Evolutionary conservation across 73 alveolate species (phyloP), one percentile per base, ranked within the genome.

Genomic region (Paramecium primaurelia): DNA sequence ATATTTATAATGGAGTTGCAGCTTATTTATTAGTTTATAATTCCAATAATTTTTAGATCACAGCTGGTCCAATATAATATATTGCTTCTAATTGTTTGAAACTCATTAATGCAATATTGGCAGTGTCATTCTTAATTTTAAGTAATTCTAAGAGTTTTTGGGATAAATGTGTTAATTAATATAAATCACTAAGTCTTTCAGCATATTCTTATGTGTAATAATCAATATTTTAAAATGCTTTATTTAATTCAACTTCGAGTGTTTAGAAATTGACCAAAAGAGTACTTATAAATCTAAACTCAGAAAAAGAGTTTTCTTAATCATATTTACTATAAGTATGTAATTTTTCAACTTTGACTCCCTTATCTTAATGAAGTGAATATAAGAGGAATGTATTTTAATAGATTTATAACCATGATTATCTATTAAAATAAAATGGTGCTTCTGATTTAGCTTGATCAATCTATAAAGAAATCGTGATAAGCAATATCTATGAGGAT

Each of bases 171-270:
- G 60, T 36, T n/a, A 75, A 75, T 38, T 75, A 22, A 75, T 75
- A 75, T 10, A 38, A 22, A 38, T 75, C 88, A 75, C 88, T 75
- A 20, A 75, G 47, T 75, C 88, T 75, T 75, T 75, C 88, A 75
- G 88, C 88, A 75, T 75, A 75, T 75, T 75, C 88, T 16, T 75
- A 75, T 0, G 60, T 37, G 22, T 30, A 75, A 20, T 38, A 75
- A 12, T 75, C 88, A 5, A 75, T 20, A 22, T 75, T 75, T 75
- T 75, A 75, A 42, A 75, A 75, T 3, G 88, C 58, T 42, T 75
- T 38, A 75, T 75, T 75, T 25, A 75, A 42, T 75, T 75, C 88
- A 75, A 38, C 60, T 42, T 75, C 88, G 0, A 75, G 37, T n/a
- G 88, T 75, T 75, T 75, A 42, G 88, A 75, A 75, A 37, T 75